A percentile compares a stretch with the other conserved stretches of the same genome.
These are phyloP conservation scores for Daedalea quercina DNA, from an alignment of 768 basidiomycete genomes.

Conservation along the genomic window DNA sequence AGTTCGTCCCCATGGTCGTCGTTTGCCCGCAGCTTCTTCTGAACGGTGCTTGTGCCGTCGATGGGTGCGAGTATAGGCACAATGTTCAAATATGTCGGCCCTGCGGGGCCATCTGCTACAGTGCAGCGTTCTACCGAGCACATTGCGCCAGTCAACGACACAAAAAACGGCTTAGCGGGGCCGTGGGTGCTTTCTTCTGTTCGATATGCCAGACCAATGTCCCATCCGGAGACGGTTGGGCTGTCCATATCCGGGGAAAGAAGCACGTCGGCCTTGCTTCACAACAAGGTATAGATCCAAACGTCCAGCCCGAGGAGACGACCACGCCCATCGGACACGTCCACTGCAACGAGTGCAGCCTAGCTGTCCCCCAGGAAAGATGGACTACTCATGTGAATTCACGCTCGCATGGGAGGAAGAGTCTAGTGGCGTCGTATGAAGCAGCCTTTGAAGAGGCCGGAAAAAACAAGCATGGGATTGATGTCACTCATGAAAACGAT, in stretches of 20 bases:
- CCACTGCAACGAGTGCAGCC: slow-evolving; percentile 22
- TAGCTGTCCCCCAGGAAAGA: slow-evolving; percentile 18
- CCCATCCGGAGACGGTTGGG: neutral
- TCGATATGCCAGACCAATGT: slow-evolving; percentile 8
- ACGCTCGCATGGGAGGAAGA: slow-evolving; percentile 29
- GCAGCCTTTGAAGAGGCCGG: slow-evolving; percentile 45
- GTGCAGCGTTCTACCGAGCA: neutral
- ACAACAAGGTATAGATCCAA: neutral
- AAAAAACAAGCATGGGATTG: slow-evolving; percentile 48
- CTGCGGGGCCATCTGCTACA: slow-evolving; percentile 14
- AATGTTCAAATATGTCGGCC: slow-evolving; percentile 17
- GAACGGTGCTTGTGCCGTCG: slow-evolving; percentile 11
- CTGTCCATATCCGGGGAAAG: slow-evolving; percentile 21
- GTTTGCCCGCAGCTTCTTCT: slow-evolving; percentile 8
- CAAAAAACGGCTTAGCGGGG: neutral
- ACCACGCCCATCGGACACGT: slow-evolving; percentile 4
- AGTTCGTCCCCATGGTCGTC: neutral
- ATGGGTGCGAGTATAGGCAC: slow-evolving; percentile 13
- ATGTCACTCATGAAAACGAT: slow-evolving; percentile 11
- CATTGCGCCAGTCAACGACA: slow-evolving; percentile 12
- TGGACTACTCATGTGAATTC: slow-evolving; percentile 31
- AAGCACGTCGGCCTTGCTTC: neutral
- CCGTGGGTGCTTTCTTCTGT: slow-evolving; percentile 2
- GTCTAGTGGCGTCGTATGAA: slow-evolving; percentile 33
- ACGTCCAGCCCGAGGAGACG: slow-evolving; percentile 12